Base-by-base conservation (phyloP, 768 basidiomycete species). In the Trametes coccinea region DNA sequence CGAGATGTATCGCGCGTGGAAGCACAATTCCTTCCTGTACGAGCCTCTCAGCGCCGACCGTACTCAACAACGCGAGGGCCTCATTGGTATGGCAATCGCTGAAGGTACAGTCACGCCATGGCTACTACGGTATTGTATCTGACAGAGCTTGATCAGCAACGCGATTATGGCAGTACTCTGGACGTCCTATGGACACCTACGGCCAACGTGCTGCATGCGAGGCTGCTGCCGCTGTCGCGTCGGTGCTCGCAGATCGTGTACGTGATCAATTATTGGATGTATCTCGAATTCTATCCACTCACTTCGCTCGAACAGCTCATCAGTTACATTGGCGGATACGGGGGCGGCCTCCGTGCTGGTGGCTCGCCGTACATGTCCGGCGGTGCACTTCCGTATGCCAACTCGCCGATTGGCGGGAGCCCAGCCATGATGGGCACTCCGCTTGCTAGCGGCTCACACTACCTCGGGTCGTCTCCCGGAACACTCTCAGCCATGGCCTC, bases 1-100 rank as follows among this genome's bases (percentile, higher is more conserved):
- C 70, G 89, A 91, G 71, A 87, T 88, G 0, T 86, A 87, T 72
- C 80, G 88, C 22, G 80, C 80, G 29, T 88, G 86, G 84, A 83
- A 83, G 51, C 82, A 85, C 64, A 59, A 63, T 39, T 76, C 73
- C 2, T 56, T 62, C 33, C 76, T 87, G 47, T 83, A 85, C 60
- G 80, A 83, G 51, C 82, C 84, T n/a, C 66, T 88, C 4, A 79
- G 79, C 56, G 82, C 78, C 14, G 84, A 88, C 63, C 71, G 74
- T 50, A 86, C 84, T 61, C 75, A 84, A 44, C 86, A 89, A 68
- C 75, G 85, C 59, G 89, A 91, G 71, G 85, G 79, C 10, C 75
- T 91, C 9, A 81, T 85, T 30, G 89, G 83, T 0, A 76, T 89
- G 22, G 87, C 90, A 14, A 79, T 88, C 30, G 89, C 82, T 30